Conservation (phyloP, 768 basidiomycete genomes). For the Cyclocybe aegerita region DNA sequence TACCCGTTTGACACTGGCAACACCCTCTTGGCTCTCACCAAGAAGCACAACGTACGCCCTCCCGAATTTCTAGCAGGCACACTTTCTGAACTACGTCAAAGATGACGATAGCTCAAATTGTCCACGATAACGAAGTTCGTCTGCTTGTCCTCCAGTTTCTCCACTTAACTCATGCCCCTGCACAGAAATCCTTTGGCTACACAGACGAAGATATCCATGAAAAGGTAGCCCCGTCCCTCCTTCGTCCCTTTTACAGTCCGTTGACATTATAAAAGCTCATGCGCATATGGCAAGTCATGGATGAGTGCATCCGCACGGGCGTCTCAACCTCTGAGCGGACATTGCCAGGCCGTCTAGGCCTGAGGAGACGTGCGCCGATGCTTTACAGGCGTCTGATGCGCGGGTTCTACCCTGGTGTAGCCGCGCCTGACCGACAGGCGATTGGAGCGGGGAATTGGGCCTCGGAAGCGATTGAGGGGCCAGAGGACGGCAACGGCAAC, state of each 20-base stretch:
- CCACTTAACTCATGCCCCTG: not conserved
- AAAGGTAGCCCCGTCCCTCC: conserved; percentile 61
- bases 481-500: not conserved
- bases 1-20: conserved; percentile 83
- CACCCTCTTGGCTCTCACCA: conserved; percentile 71
- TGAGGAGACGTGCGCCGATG: conserved; percentile 83
- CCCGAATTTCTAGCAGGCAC: conserved; percentile 2
- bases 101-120: conserved; percentile 93
- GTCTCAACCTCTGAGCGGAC: conserved; percentile 76
- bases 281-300: conserved; percentile 91
- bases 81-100: conserved; percentile 26
- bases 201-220: conserved; percentile 71
- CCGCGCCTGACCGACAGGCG: conserved; percentile 20
- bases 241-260: not conserved
- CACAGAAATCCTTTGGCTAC: conserved; percentile 64
- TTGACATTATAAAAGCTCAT: conserved; percentile 38
- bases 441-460: not conserved
- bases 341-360: conserved; percentile 82
- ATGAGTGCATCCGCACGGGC: conserved; percentile 83
- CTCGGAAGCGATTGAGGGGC: conserved; percentile 1
- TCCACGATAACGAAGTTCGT: conserved; percentile 83
- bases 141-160: not conserved
- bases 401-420: conserved; percentile 63
- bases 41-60: conserved; percentile 73
- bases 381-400: conserved; percentile 90